Percentiles rank a stretch among this genome's conserved stretches.
phyloP scores from a whole-genome alignment of 352 stramenopile species.

The Phytophthora citrophthora region DNA sequence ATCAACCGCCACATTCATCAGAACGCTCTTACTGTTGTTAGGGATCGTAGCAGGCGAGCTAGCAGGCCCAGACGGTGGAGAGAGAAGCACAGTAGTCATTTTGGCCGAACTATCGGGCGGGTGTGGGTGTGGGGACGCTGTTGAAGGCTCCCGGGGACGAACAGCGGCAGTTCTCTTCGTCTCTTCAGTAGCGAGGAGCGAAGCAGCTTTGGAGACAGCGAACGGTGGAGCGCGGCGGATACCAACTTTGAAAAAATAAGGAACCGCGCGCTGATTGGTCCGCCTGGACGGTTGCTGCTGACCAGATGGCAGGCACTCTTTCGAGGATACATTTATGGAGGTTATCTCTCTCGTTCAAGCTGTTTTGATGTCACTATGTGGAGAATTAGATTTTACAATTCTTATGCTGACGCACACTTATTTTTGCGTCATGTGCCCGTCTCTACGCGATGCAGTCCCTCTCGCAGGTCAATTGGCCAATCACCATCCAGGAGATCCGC shows the following conservation, averaged over 20 bases:
- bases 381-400: background rate
- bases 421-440: constrained; percentile 11
- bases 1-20: constrained; percentile 28
- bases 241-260: constrained; percentile 29
- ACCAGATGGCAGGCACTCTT: constrained; percentile 11
- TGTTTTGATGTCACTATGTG: background rate
- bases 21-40: constrained; percentile 26
- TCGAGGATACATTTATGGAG: background rate
- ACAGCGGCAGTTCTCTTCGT: constrained; percentile 1
- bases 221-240: constrained; percentile 23
- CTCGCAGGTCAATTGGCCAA: constrained; percentile 19
- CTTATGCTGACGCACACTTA: background rate
- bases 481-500: constrained; percentile 2
- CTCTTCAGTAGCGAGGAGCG: constrained; percentile 12
- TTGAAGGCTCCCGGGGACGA: constrained; percentile 3
- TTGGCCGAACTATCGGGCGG: background rate
- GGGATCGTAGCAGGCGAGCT: constrained; percentile 29
- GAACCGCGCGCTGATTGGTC: constrained; percentile 21
- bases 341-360: no score
- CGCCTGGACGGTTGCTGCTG: background rate
- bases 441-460: constrained; percentile 5
- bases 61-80: constrained; percentile 34
- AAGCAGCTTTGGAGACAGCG: constrained; percentile 31
- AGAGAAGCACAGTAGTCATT: constrained; percentile 67
- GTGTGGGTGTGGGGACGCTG: background rate